These are phyloP conservation scores for Skeletonema tropicum DNA, from an alignment of 108 stramenopile genomes.

Conservation along the genomic window DNA sequence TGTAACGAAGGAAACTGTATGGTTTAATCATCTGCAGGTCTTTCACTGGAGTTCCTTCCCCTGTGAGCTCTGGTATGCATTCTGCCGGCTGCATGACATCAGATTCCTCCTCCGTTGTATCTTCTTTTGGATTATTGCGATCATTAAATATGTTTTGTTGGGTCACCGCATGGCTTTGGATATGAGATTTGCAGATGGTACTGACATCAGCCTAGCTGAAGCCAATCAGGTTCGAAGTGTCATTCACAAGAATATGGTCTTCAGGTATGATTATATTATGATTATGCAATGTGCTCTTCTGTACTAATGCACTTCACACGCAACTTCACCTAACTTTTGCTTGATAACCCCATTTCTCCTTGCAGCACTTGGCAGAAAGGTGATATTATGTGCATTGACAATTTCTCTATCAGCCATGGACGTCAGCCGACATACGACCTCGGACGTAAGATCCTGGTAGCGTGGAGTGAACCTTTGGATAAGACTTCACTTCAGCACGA, in stretches of 20 bases:
- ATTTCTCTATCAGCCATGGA: constrained; percentile 45
- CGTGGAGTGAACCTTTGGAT: constrained; percentile 9
- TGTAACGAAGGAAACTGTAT: constrained; percentile 44
- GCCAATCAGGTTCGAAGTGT: constrained; percentile 46
- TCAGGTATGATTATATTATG: constrained; percentile 4
- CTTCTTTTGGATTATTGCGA: constrained; percentile 1
- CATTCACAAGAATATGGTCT: constrained; percentile 49
- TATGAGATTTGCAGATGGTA: constrained; percentile 46
- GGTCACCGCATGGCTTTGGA: constrained; percentile 39
- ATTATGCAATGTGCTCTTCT: too few species aligned
- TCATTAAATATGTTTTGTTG: constrained; percentile 44
- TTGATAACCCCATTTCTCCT: not conserved
- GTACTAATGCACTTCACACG: too few species aligned
- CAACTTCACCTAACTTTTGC: not conserved
- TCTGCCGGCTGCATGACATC: constrained; percentile 25
- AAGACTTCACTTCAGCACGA: constrained; percentile 16
- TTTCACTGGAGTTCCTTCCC: constrained; percentile 58
- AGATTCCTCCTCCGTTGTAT: constrained; percentile 25
- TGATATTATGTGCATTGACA: constrained; percentile 44
- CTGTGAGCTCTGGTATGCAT: constrained; percentile 39
- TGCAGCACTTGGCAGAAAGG: constrained; percentile 27
- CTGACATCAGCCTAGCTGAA: constrained; percentile 37
- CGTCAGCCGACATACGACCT: constrained; percentile 49
- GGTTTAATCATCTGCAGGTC: constrained; percentile 54
- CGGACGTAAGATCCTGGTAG: constrained; percentile 33